Evolutionary conservation across 2,329 filamentous ascomycete genomes (phyloP).

Genomic region (Pseudofabraea citricarpa): DNA sequence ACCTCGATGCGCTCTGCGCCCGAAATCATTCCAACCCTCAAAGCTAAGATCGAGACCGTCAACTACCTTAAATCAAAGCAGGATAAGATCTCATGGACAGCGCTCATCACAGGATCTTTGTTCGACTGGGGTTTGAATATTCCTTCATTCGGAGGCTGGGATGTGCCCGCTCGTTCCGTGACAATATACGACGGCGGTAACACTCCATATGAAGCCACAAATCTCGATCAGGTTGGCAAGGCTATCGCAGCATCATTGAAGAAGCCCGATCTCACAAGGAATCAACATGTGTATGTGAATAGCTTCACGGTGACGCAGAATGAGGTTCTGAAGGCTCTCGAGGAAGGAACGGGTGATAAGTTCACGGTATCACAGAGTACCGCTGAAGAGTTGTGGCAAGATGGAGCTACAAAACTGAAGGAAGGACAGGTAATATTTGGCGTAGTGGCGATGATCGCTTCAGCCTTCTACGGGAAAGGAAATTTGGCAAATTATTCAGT

Average conservation of each 20-base stretch:
- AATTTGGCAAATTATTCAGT: too few species aligned
- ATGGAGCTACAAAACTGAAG: neutral
- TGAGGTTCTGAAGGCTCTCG: conserved; percentile 24
- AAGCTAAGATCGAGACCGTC: conserved; percentile 33
- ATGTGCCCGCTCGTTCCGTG: conserved; percentile 42
- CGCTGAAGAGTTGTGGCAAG: neutral
- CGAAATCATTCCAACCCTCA: conserved; percentile 24
- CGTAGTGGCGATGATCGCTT: neutral
- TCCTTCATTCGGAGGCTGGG: too few species aligned
- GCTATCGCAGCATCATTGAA: conserved; percentile 26
- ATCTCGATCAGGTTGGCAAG: conserved; percentile 25
- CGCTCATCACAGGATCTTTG: conserved; percentile 40
- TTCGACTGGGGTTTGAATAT: too few species aligned
- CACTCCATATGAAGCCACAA: conserved; percentile 24
- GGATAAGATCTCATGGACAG: conserved; percentile 35
- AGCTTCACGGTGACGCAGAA: conserved; percentile 29
- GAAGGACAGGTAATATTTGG: neutral
- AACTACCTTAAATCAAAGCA: conserved; percentile 20
- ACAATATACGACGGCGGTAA: conserved; percentile 31
- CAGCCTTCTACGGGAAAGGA: neutral
- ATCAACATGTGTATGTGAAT: conserved; percentile 27
- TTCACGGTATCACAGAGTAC: conserved; percentile 18
- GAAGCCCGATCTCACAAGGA: conserved; percentile 27
- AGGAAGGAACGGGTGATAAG: conserved; percentile 23
- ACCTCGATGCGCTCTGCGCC: conserved; percentile 25